These are phyloP conservation scores for Penicillium coffeae DNA, from an alignment of 495 filamentous ascomycete species.

Conservation along the genomic window DNA sequence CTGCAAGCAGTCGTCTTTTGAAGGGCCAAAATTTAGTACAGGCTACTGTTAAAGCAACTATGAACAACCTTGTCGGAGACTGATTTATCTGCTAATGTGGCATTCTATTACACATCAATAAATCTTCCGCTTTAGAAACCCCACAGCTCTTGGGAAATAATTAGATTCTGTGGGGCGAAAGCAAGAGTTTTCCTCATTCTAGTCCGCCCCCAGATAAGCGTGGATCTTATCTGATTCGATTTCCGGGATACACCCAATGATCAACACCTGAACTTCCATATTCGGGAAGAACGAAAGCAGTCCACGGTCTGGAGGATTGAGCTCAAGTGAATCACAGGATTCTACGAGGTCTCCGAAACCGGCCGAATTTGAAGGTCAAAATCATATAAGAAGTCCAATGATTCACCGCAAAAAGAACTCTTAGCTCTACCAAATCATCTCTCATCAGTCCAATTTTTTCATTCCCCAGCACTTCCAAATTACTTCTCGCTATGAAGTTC, in stretches of 20 bases:
- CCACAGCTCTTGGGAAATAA: too few relatives aligned
- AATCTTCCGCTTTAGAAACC: too few relatives aligned
- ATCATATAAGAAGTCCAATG: background rate
- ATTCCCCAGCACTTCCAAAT: background rate
- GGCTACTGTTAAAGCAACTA: too few relatives aligned
- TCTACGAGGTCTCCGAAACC: background rate
- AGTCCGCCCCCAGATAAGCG: background rate
- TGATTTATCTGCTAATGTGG: too few relatives aligned
- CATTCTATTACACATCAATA: too few relatives aligned
- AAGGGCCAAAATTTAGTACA: too few relatives aligned
- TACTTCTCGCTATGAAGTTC: background rate
- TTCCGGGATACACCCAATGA: background rate
- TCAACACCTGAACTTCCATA: background rate
- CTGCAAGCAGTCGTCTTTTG: too few relatives aligned
- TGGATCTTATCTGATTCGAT: constrained; percentile 4
- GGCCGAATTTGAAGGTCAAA: background rate
- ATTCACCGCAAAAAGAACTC: background rate
- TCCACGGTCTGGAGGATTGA: background rate
- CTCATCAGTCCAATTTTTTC: background rate
- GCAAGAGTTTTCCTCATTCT: too few relatives aligned
- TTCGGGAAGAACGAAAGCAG: background rate
- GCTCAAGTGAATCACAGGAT: background rate
- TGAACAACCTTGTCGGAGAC: too few relatives aligned
- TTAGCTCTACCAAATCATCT: background rate
- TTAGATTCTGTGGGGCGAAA: too few relatives aligned